Conservation (phyloP, 2,329 filamentous ascomycete species). For the Colletotrichum tabaci region DNA sequence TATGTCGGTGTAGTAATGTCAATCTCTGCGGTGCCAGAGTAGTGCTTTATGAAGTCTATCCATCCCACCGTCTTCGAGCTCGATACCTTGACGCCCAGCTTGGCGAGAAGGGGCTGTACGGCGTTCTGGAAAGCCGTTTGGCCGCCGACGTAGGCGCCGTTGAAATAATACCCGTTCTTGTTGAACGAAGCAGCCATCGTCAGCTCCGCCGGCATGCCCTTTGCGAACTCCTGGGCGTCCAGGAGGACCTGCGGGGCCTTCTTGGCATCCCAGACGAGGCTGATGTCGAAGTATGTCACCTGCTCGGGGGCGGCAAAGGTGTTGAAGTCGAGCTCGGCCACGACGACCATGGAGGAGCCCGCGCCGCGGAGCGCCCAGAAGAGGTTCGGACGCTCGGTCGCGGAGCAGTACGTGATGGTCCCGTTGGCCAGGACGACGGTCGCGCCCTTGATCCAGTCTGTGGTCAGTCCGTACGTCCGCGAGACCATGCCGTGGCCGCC, state of each 20-base stretch:
- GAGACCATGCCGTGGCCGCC: constrained; percentile 56
- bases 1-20: constrained; percentile 29
- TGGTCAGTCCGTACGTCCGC: constrained; percentile 47
- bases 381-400: constrained; percentile 54
- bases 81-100: constrained; percentile 13
- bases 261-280: constrained; percentile 8
- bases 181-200: constrained; percentile 45
- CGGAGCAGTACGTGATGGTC: constrained; percentile 50
- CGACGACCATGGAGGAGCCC: constrained; percentile 59
- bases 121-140: constrained; percentile 12
- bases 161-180: constrained; percentile 27
- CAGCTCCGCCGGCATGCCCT: constrained; percentile 45
- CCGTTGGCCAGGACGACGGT: constrained; percentile 56
- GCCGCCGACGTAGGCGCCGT: constrained; percentile 17
- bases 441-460: constrained; percentile 54
- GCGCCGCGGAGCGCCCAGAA: constrained; percentile 61
- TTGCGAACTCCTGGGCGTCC: constrained; percentile 21
- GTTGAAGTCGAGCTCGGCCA: constrained; percentile 55
- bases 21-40: background rate
- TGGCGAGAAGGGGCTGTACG: constrained; percentile 21
- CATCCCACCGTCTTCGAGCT: constrained; percentile 32
- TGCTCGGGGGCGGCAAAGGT: constrained; percentile 55
- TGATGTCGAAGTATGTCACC: constrained; percentile 47
- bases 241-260: constrained; percentile 7
- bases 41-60: constrained; percentile 33